Evolutionary conservation across 192 early-diverging fungal species (phyloP).

Genomic region (Mortierella claussenii): DNA sequence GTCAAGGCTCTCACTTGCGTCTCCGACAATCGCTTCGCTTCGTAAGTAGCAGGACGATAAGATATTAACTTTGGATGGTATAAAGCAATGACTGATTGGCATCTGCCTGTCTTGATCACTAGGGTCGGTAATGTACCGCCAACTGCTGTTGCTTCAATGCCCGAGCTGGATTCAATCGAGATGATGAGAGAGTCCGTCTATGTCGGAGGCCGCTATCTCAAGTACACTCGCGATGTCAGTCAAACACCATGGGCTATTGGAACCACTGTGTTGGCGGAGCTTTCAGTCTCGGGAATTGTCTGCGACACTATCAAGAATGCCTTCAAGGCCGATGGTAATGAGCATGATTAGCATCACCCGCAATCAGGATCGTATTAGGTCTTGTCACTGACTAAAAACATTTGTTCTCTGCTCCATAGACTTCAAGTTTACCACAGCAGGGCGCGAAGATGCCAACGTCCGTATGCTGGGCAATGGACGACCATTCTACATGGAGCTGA

Average conservation of each 20-base stretch:
- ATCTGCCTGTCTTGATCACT: too few species aligned
- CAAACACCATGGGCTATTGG: slow-evolving; percentile 89
- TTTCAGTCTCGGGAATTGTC: slow-evolving; percentile 85
- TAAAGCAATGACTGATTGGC: not conserved
- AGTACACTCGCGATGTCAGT: slow-evolving; percentile 77
- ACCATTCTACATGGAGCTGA: slow-evolving; percentile 91
- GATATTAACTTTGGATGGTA: too few species aligned
- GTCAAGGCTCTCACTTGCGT: slow-evolving; percentile 57
- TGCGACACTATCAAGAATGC: slow-evolving; percentile 65
- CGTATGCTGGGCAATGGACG: slow-evolving; percentile 93
- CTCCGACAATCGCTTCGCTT: slow-evolving; percentile 50
- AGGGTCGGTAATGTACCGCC: slow-evolving; percentile 40
- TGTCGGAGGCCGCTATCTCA: slow-evolving; percentile 79
- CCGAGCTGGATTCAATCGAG: slow-evolving; percentile 49
- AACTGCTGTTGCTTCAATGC: slow-evolving; percentile 22
- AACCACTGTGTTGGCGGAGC: slow-evolving; percentile 72
- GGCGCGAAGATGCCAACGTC: slow-evolving; percentile 95
- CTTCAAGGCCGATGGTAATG: slow-evolving; percentile 65
- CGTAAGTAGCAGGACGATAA: slow-evolving; percentile 60
- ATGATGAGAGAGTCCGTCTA: slow-evolving; percentile 65
- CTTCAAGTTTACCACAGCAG: slow-evolving; percentile 85
- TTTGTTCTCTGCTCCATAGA: slow-evolving; percentile 47
- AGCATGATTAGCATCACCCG: too few species aligned
- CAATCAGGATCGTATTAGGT: too few species aligned
- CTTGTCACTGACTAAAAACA: too few species aligned